Evolutionary conservation across 306 rosid species (phyloP), one percentile per base, ranked within the genome.

Genomic region (Mimosa bimucronata): DNA sequence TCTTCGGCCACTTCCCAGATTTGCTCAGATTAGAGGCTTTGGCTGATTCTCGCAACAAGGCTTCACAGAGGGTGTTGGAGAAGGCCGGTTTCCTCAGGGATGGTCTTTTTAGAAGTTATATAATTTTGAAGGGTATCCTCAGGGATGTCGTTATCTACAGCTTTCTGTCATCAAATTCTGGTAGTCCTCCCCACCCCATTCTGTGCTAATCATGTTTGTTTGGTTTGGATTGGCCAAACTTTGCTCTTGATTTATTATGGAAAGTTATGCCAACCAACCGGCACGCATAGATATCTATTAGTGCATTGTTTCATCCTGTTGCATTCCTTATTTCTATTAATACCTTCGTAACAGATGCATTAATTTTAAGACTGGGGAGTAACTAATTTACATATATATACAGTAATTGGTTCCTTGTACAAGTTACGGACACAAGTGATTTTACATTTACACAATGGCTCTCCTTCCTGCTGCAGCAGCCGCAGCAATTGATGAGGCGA

Each of bases 41-140:
- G 61, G 82, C 68, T 23, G 16, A 0, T 21, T 30, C 70, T 9
- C 88, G 85, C 61, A 89, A 94, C 41, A 76, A 66, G 71, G 91
- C 88, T 26, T 91, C 95, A 26, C 91, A 86, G 16, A 89, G 88
- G 87, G 94, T 93, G 2, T 23, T 94, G 60, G 91, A 91, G 76
- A 94, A 88, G 77, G 78, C 18, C 21, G 98, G 97, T 60, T 86
- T 91, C 72, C 84, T 62, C 58, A 83, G 45, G 73, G 97, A 88
- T 82, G 98, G 94, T 16, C 64, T 85, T 29, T 80, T 91, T 14
- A 86, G 94, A 71, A 89, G 86, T 68, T 91, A 82, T 64, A n/a
- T 71, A 2, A 79, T 45, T 38, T 3, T 85, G 3, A 87, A 85
- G 75, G 94, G 90, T 9, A 66, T 38, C 3, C 13, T 88, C 1